phyloP scores from a whole-genome alignment of 306 rosid species.

The Pterocarpus santalinus region DNA sequence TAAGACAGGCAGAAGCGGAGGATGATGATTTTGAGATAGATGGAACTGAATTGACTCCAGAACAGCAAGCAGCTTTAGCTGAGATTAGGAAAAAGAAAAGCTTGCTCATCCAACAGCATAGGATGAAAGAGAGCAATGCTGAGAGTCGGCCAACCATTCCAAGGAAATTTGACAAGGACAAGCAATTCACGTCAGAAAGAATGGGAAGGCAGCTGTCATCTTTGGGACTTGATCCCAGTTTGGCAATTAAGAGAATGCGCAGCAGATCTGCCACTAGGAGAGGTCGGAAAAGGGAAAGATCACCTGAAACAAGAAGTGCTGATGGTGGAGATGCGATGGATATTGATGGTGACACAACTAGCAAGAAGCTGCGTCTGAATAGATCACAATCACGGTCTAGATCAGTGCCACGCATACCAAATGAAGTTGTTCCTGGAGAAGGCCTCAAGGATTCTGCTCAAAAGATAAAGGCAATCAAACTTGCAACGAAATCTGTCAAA shows the following conservation, averaged over 20 bases:
- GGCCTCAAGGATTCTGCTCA: conserved; percentile 80
- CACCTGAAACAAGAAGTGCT: conserved; percentile 51
- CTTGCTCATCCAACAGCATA: conserved; percentile 74
- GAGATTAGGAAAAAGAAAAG: conserved; percentile 78
- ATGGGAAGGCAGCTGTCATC: conserved; percentile 88
- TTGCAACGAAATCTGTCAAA: conserved; percentile 72
- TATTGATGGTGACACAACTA: conserved; percentile 70
- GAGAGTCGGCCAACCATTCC: conserved; percentile 86
- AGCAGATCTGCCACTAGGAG: conserved; percentile 65
- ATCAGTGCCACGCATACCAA: conserved; percentile 67
- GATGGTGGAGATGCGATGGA: conserved; percentile 66
- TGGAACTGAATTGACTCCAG: conserved; percentile 68
- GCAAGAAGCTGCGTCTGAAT: conserved; percentile 66
- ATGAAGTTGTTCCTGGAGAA: conserved; percentile 85
- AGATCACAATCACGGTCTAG: conserved; percentile 67
- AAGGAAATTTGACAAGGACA: conserved; percentile 80
- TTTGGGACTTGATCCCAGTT: conserved; percentile 75
- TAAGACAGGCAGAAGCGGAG: conserved; percentile 60
- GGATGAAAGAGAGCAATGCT: conserved; percentile 88
- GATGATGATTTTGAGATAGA: conserved; percentile 77
- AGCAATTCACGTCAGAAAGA: conserved; percentile 66
- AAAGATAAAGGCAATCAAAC: conserved; percentile 73
- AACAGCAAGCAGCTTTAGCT: conserved; percentile 70
- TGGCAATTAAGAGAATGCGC: conserved; percentile 74
- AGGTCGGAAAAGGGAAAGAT: conserved; percentile 85